Base-by-base conservation (phyloP, 2,329 filamentous ascomycete genomes). In the Ceratocystiopsis sp. region DNA sequence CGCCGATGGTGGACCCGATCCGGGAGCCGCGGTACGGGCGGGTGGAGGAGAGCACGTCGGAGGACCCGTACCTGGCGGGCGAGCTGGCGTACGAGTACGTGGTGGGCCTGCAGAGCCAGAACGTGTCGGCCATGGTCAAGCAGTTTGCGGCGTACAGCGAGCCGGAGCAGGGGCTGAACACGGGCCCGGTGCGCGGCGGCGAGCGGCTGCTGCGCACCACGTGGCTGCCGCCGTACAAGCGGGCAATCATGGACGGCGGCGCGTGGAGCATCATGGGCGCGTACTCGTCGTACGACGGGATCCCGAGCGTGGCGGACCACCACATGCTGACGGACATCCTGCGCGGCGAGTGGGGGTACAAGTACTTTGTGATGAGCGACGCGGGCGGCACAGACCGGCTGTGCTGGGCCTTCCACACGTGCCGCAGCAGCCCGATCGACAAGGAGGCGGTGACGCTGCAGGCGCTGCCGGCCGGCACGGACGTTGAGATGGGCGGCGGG, bases 121-220 rank as follows among this genome's bases (percentile, higher is more conserved):
- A 76, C 37, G 79, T 84, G 6, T 75, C 73, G 19, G 73, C 80
- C 15, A 84, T 75, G 58, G 75, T 85, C 39, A 86, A 85, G 61
- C 81, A 86, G 55, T 85, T 80, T 55, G 77, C 75, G 13, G 81
- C 71, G 1, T 84, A 76, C 53, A 79, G 69, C 39, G 64, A 65
- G 1, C 80, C 79, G 0, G 80, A 85, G 52, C 79, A 84, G 55
- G 80, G 80, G 2, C 57, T 85, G 37, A 85, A 85, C 55, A 78
- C 74, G 10, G 78, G 68, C 0, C 67, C 68, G 1, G 67, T 70
- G 1, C 69, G 71, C 49, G 67, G 67, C 12, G 67, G 70, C 37
- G 67, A 70, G 47, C 57, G 69, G 38, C 64, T 70, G 51, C 67
- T 75, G 4, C 62, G 71, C 33, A 72, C 66, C 33, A 74, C 70